phyloP scores from a whole-genome alignment of 164 flowering plant species.

The Vitis amurensis region DNA sequence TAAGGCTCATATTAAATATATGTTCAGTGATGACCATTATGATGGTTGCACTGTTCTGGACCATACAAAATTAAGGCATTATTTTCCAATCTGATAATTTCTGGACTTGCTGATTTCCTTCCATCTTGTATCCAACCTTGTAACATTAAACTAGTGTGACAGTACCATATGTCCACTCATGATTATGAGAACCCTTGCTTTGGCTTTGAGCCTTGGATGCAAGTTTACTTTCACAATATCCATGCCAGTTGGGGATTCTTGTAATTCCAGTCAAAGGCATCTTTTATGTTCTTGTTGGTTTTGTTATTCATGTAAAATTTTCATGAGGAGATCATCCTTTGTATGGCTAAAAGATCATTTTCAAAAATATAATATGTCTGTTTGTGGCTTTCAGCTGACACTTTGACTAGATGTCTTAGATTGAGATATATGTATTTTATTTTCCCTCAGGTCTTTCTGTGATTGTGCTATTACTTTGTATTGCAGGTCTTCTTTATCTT shows the following conservation, averaged over 20 bases:
- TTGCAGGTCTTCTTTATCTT: slow-evolving; percentile 36
- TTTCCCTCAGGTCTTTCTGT: not conserved
- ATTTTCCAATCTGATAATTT: too few relatives aligned
- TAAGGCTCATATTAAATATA: too few relatives aligned
- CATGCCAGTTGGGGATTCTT: not conserved
- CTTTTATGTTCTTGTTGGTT: not conserved
- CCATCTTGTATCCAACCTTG: not conserved
- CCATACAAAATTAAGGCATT: too few relatives aligned
- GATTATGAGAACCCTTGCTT: not conserved
- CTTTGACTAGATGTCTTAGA: not conserved
- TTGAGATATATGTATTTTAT: not conserved
- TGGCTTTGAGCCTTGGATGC: slow-evolving; percentile 4
- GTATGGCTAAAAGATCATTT: not conserved
- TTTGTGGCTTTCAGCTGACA: not conserved
- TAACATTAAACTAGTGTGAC: not conserved
- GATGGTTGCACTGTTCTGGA: too few relatives aligned
- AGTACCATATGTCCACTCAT: not conserved
- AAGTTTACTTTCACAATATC: too few relatives aligned
- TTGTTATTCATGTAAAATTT: not conserved
- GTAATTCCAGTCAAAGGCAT: not conserved
- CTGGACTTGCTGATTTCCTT: too few relatives aligned
- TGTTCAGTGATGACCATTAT: too few relatives aligned
- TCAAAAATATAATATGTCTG: not conserved
- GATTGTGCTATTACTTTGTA: slow-evolving; percentile 1
- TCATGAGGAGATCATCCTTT: not conserved